phyloP scores from a whole-genome alignment of 2,329 filamentous ascomycete genomes.

The Escovopsis sp. region DNA sequence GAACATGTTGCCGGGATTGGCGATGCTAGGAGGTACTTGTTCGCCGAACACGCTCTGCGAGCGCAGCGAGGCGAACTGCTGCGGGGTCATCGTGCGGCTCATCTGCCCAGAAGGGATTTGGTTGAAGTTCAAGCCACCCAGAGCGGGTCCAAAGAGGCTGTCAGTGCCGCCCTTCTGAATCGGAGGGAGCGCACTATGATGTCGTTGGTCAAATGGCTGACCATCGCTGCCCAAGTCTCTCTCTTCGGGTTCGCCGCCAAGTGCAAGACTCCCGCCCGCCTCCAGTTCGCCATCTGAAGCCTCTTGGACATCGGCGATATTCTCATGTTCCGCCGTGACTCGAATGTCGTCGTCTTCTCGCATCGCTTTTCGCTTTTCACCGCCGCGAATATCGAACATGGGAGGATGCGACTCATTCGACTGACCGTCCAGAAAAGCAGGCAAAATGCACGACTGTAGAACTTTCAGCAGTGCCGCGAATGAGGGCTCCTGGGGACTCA shows the following conservation, averaged over 20 bases:
- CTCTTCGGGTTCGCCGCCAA: constrained; percentile 88
- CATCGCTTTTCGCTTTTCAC: constrained; percentile 65
- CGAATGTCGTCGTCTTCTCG: constrained; percentile 54
- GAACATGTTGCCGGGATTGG: constrained; percentile 31
- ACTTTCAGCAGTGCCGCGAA: constrained; percentile 24
- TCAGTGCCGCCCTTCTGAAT: constrained; percentile 50
- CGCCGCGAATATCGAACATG: constrained; percentile 70
- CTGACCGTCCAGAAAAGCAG: constrained; percentile 7
- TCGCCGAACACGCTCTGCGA: constrained; percentile 45
- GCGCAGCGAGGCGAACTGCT: constrained; percentile 56
- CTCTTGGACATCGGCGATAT: constrained; percentile 29
- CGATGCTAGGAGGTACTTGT: constrained; percentile 44
- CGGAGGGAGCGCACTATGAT: constrained; percentile 59
- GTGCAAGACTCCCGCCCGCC: constrained; percentile 68
- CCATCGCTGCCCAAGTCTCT: constrained; percentile 40
- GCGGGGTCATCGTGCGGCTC: constrained; percentile 63
- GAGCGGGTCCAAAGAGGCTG: constrained; percentile 38
- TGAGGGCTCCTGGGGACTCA: constrained; percentile 10
- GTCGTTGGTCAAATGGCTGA: constrained; percentile 40
- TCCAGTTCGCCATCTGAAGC: constrained; percentile 61
- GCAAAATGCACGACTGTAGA: constrained; percentile 22
- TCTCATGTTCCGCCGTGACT: constrained; percentile 32
- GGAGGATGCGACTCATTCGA: constrained; percentile 37
- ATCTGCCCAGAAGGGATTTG: constrained; percentile 35
- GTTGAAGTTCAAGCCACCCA: constrained; percentile 31